phyloP scores from a whole-genome alignment of 768 basidiomycete genomes.

The Naganishia randhawae region DNA sequence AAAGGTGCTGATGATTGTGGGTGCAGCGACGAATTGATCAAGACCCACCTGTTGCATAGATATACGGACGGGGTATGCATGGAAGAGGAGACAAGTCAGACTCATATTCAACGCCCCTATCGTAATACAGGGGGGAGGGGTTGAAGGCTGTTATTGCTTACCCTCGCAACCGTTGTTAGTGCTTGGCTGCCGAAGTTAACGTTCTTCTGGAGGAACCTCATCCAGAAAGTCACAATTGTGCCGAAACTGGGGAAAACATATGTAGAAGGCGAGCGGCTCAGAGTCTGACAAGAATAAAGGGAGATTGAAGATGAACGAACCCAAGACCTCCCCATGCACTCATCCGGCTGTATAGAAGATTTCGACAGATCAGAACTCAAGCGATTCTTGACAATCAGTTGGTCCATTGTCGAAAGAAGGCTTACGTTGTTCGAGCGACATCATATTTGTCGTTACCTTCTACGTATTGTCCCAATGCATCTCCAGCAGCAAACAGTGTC shows the following conservation, averaged over 20 bases:
- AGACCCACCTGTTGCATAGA: slow-evolving; percentile 66
- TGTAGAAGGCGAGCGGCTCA: slow-evolving; percentile 63
- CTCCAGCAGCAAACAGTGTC: slow-evolving; percentile 48
- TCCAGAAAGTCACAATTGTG: slow-evolving; percentile 78
- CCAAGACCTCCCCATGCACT: slow-evolving; percentile 23
- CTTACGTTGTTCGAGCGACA: slow-evolving; percentile 47
- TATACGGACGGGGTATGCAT: too few relatives aligned
- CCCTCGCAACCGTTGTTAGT: slow-evolving; percentile 23
- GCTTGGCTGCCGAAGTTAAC: slow-evolving; percentile 22
- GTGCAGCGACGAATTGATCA: slow-evolving; percentile 75
- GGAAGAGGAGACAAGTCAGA: too few relatives aligned
- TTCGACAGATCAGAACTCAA: neutral
- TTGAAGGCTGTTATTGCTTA: neutral
- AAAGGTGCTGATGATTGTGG: slow-evolving; percentile 61
- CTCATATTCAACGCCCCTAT: too few relatives aligned
- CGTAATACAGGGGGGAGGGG: too few relatives aligned
- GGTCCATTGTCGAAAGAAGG: neutral
- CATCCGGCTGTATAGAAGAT: slow-evolving; percentile 12
- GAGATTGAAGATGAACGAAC: neutral
- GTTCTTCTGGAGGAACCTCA: slow-evolving; percentile 43
- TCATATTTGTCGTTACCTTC: slow-evolving; percentile 77
- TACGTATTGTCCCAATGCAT: slow-evolving; percentile 66
- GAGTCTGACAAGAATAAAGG: slow-evolving; percentile 51
- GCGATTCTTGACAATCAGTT: neutral
- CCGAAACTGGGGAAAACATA: slow-evolving; percentile 62